These are phyloP conservation scores for Emericellopsis cladophorae DNA, from an alignment of 2,329 filamentous ascomycete genomes.

Conservation along the genomic window DNA sequence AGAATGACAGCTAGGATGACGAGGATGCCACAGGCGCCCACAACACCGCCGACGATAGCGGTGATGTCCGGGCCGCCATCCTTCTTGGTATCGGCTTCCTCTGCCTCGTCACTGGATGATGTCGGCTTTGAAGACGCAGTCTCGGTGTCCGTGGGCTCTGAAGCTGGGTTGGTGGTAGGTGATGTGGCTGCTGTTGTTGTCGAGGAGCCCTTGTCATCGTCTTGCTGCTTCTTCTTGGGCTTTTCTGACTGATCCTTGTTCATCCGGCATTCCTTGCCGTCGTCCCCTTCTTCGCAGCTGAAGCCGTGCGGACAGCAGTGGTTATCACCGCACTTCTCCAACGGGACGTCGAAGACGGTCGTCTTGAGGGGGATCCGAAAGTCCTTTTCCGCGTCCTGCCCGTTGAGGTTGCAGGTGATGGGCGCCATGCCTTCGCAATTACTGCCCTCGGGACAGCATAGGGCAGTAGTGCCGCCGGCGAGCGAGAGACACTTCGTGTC, in stretches of 20 bases:
- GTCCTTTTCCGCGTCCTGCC: constrained; percentile 45
- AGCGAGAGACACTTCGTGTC: constrained; percentile 44
- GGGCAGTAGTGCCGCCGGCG: constrained; percentile 50
- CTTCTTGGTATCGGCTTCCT: constrained; percentile 2
- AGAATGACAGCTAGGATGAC: constrained; percentile 24
- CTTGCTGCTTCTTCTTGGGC: constrained; percentile 13
- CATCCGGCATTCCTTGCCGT: constrained; percentile 31
- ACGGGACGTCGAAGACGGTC: constrained; percentile 40
- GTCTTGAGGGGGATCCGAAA: constrained; percentile 54
- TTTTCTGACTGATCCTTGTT: constrained; percentile 34
- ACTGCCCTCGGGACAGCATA: constrained; percentile 53
- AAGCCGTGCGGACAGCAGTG: constrained; percentile 67
- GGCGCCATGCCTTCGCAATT: constrained; percentile 49
- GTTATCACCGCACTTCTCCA: constrained; percentile 42
- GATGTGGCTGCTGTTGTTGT: not conserved
- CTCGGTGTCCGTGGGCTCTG: constrained; percentile 1
- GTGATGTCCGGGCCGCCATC: constrained; percentile 18
- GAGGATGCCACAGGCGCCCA: constrained; percentile 30
- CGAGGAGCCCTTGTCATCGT: constrained; percentile 4
- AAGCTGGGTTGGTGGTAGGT: not conserved
- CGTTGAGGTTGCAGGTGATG: constrained; percentile 49
- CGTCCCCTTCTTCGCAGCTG: constrained; percentile 33
- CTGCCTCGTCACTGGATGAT: constrained; percentile 4
- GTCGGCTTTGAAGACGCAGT: constrained; percentile 4
- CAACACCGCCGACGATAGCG: constrained; percentile 32